Conservation (phyloP, 176 grass and related monocot genomes). For the Alopecurus myosuroides region DNA sequence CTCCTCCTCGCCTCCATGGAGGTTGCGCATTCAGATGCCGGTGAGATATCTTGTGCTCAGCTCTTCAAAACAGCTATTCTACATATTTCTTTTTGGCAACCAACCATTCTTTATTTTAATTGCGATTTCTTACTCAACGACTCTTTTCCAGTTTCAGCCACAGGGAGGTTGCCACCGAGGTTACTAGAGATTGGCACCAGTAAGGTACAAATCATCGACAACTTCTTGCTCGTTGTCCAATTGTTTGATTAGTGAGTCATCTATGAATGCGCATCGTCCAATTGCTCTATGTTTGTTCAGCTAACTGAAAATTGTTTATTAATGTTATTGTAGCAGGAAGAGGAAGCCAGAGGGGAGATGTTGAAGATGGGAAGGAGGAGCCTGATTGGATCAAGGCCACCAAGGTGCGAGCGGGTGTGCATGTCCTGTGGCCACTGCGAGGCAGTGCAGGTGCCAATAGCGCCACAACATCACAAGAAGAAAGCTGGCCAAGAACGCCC, state of each 20-base stretch:
- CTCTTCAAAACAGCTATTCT: background rate
- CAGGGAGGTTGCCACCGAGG: background rate
- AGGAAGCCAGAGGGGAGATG: background rate
- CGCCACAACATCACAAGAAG: slow-evolving; percentile 32
- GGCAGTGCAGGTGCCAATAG: slow-evolving; percentile 77
- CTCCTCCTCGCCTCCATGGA: slow-evolving; percentile 34
- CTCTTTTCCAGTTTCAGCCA: background rate
- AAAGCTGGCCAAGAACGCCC: background rate
- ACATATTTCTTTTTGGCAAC: background rate
- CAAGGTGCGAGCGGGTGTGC: slow-evolving; percentile 73
- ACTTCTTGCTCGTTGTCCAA: background rate
- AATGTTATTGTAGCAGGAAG: background rate
- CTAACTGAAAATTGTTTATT: background rate
- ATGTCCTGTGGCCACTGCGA: slow-evolving; percentile 72
- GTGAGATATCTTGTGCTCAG: background rate
- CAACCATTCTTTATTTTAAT: background rate
- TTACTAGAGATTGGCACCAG: background rate
- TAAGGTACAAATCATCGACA: background rate
- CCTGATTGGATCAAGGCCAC: slow-evolving; percentile 84
- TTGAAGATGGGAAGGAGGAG: slow-evolving; percentile 23
- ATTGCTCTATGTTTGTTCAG: background rate
- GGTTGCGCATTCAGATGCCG: slow-evolving; percentile 14
- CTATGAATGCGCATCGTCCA: background rate
- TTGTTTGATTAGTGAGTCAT: background rate
- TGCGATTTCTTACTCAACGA: background rate